A percentile compares a stretch with the other conserved stretches of the same genome.
Conservation (phyloP, 2,329 filamentous ascomycete species). For the Chaetoscypha palmicola region DNA sequence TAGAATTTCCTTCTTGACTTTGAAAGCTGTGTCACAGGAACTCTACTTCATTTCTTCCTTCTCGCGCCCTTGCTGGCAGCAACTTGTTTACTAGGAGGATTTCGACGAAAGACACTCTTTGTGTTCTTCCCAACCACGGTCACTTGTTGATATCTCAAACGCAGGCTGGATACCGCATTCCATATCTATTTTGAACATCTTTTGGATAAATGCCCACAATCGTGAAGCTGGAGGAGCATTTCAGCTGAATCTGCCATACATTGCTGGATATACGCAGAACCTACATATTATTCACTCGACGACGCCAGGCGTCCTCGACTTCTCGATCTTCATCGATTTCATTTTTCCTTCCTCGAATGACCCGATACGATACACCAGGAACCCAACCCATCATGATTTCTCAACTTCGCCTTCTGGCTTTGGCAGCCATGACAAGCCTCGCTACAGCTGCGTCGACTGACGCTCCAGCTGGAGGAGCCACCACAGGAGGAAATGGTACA, state of each 20-base stretch:
- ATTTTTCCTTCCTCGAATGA: background rate
- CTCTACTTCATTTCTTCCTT: slow-evolving; percentile 1
- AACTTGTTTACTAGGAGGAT: slow-evolving; percentile 1
- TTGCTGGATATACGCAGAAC: slow-evolving; percentile 22
- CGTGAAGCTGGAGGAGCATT: background rate
- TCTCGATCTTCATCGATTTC: background rate
- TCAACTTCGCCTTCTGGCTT: slow-evolving; percentile 15
- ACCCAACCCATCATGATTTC: slow-evolving; percentile 18
- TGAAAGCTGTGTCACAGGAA: background rate
- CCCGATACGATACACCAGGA: background rate
- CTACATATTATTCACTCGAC: slow-evolving; percentile 2
- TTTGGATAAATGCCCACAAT: background rate
- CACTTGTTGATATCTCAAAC: background rate
- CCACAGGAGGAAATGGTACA: slow-evolving; percentile 7
- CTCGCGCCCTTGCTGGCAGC: background rate
- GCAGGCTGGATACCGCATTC: slow-evolving; percentile 1
- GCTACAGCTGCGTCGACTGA: slow-evolving; percentile 12
- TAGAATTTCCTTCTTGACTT: background rate
- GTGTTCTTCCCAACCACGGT: background rate
- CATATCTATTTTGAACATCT: background rate
- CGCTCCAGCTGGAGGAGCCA: slow-evolving; percentile 4
- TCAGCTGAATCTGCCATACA: slow-evolving; percentile 13
- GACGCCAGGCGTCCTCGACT: slow-evolving; percentile 7
- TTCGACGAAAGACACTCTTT: slow-evolving; percentile 1
- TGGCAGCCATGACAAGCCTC: slow-evolving; percentile 19